Evolutionary conservation across 441 rosid species (phyloP).

Genomic region (Croton laevigatus): DNA sequence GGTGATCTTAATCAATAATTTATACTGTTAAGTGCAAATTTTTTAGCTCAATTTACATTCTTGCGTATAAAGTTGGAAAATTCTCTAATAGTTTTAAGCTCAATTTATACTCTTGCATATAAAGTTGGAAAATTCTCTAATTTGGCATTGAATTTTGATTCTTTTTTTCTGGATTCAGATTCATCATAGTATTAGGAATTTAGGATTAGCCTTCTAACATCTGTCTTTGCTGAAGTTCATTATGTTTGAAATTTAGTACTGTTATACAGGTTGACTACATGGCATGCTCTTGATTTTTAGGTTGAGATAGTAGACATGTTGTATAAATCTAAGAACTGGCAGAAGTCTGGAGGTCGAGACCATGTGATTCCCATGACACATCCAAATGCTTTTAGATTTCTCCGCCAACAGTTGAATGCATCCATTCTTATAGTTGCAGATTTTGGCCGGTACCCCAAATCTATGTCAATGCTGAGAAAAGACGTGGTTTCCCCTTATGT

Average conservation of each 20-base stretch:
- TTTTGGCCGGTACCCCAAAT: constrained; percentile 77
- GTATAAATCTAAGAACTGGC: constrained; percentile 72
- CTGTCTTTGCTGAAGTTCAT: neutral
- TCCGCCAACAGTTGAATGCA: constrained; percentile 75
- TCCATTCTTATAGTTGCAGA: constrained; percentile 86
- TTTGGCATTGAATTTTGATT: no score
- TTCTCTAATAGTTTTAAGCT: no score
- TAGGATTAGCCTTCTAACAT: neutral
- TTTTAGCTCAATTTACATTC: neutral
- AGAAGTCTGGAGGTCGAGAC: constrained; percentile 91
- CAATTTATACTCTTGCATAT: no score
- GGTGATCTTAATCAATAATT: constrained; percentile 36
- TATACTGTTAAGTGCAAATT: neutral
- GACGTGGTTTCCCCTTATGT: constrained; percentile 95
- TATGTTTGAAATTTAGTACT: constrained; percentile 4
- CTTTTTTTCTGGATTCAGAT: no score
- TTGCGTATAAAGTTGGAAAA: neutral
- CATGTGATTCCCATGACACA: constrained; percentile 96
- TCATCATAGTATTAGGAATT: no score
- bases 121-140: no score
- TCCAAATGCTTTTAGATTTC: constrained; percentile 97
- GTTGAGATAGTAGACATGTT: constrained; percentile 67
- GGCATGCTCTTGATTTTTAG: constrained; percentile 41
- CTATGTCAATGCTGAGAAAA: constrained; percentile 68
- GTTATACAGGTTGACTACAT: constrained; percentile 14